Conservation (phyloP, 2,329 filamentous ascomycete genomes). For the Hymenoscyphus fructigenus region DNA sequence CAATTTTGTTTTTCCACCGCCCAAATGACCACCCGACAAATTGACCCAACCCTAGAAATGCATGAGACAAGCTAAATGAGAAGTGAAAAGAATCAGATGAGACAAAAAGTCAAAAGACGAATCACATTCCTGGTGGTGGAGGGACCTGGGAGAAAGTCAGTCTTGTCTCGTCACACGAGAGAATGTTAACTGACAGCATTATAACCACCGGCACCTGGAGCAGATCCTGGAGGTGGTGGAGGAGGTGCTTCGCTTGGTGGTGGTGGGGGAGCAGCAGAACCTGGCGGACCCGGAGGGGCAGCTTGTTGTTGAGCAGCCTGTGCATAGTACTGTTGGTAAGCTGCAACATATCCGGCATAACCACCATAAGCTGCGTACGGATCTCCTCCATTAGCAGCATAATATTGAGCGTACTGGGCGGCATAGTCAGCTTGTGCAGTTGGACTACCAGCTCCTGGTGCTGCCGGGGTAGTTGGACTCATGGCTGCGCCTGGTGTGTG, state of each 20-base stretch:
- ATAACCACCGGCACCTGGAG: constrained; percentile 58
- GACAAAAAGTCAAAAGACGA: constrained; percentile 6
- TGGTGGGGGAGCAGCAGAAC: constrained; percentile 57
- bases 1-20: constrained; percentile 14
- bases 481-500: constrained; percentile 35
- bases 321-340: constrained; percentile 71
- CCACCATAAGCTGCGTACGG: constrained; percentile 91
- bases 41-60: constrained; percentile 2
- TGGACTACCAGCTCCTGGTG: constrained; percentile 45
- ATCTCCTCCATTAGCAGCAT: constrained; percentile 59
- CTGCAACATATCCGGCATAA: constrained; percentile 72
- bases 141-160: constrained; percentile 42
- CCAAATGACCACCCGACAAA: not conserved
- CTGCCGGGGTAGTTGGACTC: constrained; percentile 43
- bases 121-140: constrained; percentile 49
- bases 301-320: constrained; percentile 47
- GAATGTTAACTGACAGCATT: constrained; percentile 47
- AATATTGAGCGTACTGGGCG: constrained; percentile 82
- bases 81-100: constrained; percentile 8
- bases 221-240: constrained; percentile 52
- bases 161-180: not conserved
- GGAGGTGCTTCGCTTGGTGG: constrained; percentile 50
- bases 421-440: constrained; percentile 63
- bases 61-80: constrained; percentile 8
- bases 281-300: constrained; percentile 48